phyloP scores from a whole-genome alignment of 1,284 basidiomycete genomes.

The Sanghuangporus sanghuang region DNA sequence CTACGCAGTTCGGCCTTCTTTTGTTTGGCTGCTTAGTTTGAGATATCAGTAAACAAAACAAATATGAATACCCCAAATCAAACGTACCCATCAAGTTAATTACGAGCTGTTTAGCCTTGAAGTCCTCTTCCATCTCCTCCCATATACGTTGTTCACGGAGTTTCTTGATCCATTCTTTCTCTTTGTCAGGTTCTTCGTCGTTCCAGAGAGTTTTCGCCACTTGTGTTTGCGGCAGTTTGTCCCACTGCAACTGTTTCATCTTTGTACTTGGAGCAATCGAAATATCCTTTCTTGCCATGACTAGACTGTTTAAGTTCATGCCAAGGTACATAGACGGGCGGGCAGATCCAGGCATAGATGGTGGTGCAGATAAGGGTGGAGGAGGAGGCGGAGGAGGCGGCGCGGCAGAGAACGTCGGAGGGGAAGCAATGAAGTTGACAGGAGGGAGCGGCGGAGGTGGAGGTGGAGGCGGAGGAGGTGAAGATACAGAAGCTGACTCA shows the following conservation, averaged over 20 bases:
- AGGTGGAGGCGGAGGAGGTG: slow-evolving; percentile 20
- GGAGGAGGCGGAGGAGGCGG: slow-evolving; percentile 38
- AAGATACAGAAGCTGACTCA: slow-evolving; percentile 24
- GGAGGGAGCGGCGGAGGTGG: slow-evolving; percentile 26
- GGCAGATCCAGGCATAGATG: slow-evolving; percentile 45
- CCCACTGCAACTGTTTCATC: slow-evolving; percentile 99
- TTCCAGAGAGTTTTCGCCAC: slow-evolving; percentile 84
- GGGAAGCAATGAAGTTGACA: slow-evolving; percentile 19
- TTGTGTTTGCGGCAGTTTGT: slow-evolving; percentile 87
- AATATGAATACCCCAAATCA: background rate
- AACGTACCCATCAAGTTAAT: slow-evolving; percentile 70
- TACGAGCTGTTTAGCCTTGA: slow-evolving; percentile 94
- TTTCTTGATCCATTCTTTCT: slow-evolving; percentile 75
- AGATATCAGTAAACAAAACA: background rate
- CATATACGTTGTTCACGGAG: slow-evolving; percentile 84
- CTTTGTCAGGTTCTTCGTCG: slow-evolving; percentile 61
- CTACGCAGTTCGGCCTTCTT: slow-evolving; percentile 84
- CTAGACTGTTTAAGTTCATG: slow-evolving; percentile 46
- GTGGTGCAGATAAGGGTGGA: slow-evolving; percentile 37
- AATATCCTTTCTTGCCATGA: slow-evolving; percentile 79
- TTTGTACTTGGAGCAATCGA: slow-evolving; percentile 80
- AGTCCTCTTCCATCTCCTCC: slow-evolving; percentile 96
- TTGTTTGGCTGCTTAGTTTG: slow-evolving; percentile 51
- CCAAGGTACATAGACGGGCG: slow-evolving; percentile 59
- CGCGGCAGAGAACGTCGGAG: slow-evolving; percentile 26